These are phyloP conservation scores for California macrophylla DNA, from an alignment of 441 rosid species.

Conservation along the genomic window DNA sequence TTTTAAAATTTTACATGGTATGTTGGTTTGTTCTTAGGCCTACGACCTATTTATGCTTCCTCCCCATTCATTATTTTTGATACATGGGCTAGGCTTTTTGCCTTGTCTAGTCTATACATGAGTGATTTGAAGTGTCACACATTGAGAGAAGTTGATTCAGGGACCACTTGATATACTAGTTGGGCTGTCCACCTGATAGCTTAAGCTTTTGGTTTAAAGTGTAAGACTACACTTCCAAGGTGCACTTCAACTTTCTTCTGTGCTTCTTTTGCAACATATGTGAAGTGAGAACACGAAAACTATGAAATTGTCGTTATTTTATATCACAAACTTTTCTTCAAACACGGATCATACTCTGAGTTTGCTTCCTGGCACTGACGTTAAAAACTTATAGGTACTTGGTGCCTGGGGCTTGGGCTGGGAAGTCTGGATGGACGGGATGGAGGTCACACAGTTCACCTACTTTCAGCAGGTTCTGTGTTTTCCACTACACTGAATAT, in stretches of 20 bases:
- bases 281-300: not conserved
- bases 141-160: not conserved
- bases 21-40: not conserved
- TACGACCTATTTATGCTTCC: not conserved
- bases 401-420: conserved; percentile 99
- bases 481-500: not conserved
- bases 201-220: not conserved
- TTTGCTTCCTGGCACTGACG: conserved; percentile 9
- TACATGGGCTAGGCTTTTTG: not conserved
- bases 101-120: not conserved
- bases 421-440: conserved; percentile 99
- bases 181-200: not conserved
- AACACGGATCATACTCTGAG: not conserved
- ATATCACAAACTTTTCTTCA: not conserved
- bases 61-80: not conserved
- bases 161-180: not conserved
- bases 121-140: not conserved
- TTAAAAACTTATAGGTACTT: conserved; percentile 56
- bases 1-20: no score
- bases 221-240: not conserved
- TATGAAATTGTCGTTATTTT: not conserved
- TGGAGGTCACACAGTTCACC: conserved; percentile 98
- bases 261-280: not conserved
- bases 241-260: not conserved
- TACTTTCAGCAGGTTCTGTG: conserved; percentile 90